Percentiles rank a stretch among this genome's conserved stretches.
These are phyloP conservation scores for Pythium volutum DNA, from an alignment of 352 stramenopile species.

Conservation along the genomic window DNA sequence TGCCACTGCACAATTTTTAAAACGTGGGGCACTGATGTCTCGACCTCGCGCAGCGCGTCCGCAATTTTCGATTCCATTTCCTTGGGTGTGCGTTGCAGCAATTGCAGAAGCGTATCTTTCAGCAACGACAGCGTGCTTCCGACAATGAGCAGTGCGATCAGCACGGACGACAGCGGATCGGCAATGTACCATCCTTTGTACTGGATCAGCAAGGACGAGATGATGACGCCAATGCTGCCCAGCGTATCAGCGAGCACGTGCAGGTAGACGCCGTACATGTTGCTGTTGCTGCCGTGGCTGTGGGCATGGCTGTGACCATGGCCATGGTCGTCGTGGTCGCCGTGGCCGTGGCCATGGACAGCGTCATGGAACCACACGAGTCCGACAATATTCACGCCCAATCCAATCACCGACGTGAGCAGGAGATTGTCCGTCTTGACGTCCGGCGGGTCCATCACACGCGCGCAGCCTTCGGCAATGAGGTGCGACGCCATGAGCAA, in stretches of 20 bases:
- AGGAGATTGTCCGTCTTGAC: slow-evolving; percentile 84
- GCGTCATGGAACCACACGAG: slow-evolving; percentile 90
- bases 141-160: slow-evolving; percentile 84
- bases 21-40: slow-evolving; percentile 39
- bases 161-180: slow-evolving; percentile 75
- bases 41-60: slow-evolving; percentile 46
- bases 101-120: slow-evolving; percentile 65
- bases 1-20: slow-evolving; percentile 60
- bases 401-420: slow-evolving; percentile 74
- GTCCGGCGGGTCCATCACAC: slow-evolving; percentile 72
- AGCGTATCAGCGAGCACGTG: slow-evolving; percentile 89
- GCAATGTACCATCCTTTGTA: slow-evolving; percentile 82
- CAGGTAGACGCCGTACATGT: slow-evolving; percentile 91
- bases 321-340: slow-evolving; percentile 34
- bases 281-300: slow-evolving; percentile 70
- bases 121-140: slow-evolving; percentile 78
- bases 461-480: slow-evolving; percentile 72
- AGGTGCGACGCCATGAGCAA: slow-evolving; percentile 82
- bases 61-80: slow-evolving; percentile 48
- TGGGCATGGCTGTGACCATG: slow-evolving; percentile 66
- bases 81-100: slow-evolving; percentile 65
- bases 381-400: slow-evolving; percentile 85
- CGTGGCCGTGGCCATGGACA: slow-evolving; percentile 67
- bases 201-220: slow-evolving; percentile 84
- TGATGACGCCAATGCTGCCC: slow-evolving; percentile 86